These are phyloP conservation scores for Ulmus americana DNA, from an alignment of 331 rosid species.

Conservation along the genomic window DNA sequence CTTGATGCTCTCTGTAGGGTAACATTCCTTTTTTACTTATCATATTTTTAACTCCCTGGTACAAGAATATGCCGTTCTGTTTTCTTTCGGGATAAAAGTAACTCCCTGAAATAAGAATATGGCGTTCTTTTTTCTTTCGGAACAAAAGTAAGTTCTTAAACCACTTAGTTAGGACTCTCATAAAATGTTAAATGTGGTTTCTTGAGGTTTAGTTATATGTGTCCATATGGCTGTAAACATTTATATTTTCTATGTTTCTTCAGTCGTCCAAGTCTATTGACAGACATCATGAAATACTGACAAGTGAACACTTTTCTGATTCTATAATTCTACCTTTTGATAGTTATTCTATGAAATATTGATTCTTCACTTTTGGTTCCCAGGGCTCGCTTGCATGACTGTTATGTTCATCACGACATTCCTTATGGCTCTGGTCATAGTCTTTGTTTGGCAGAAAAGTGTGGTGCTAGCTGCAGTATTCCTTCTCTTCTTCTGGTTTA, in stretches of 20 bases:
- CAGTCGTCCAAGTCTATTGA: neutral
- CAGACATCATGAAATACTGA: neutral
- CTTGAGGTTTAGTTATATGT: neutral
- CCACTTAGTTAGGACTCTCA: too few species aligned
- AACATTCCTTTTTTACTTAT: too few species aligned
- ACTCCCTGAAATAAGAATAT: too few species aligned
- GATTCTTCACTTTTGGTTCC: slow-evolving; percentile 28
- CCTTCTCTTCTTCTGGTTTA: slow-evolving; percentile 68
- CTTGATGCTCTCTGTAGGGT: too few species aligned
- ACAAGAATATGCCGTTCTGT: too few species aligned
- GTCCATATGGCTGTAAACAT: neutral
- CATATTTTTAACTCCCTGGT: too few species aligned
- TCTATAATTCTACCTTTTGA: neutral
- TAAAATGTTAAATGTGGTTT: neutral
- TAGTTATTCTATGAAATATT: neutral
- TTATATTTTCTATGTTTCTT: neutral
- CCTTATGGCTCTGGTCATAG: slow-evolving; percentile 70
- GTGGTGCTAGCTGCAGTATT: slow-evolving; percentile 45
- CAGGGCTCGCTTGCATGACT: slow-evolving; percentile 90
- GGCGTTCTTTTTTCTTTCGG: too few species aligned
- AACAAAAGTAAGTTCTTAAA: too few species aligned
- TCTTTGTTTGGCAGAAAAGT: slow-evolving; percentile 85
- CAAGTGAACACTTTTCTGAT: neutral
- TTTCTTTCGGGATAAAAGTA: too few species aligned
- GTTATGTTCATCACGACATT: slow-evolving; percentile 85